These are phyloP conservation scores for Mycosarcoma mackinlayi DNA, from an alignment of 1,284 basidiomycete species.

Conservation along the genomic window DNA sequence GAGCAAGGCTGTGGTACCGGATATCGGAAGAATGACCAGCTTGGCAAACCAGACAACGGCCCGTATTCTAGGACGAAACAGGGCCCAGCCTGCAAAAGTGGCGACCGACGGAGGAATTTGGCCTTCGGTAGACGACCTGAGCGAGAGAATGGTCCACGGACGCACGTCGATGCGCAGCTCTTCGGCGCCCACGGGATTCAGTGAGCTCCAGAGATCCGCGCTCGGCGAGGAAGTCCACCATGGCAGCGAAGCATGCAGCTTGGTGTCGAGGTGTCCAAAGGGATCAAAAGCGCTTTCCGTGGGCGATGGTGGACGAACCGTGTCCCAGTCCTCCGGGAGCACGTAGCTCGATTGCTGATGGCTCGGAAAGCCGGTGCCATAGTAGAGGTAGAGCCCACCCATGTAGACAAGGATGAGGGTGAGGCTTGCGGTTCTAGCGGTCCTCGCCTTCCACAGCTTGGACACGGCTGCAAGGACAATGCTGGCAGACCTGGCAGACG, in stretches of 20 bases:
- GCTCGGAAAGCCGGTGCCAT: constrained; percentile 55
- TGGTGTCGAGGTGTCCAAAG: constrained; percentile 44
- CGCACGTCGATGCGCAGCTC: constrained; percentile 84
- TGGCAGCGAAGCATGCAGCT: constrained; percentile 25
- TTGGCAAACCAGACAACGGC: constrained; percentile 79
- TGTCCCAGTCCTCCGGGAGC: constrained; percentile 36
- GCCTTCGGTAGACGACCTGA: constrained; percentile 70
- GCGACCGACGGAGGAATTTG: constrained; percentile 67
- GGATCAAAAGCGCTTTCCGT: constrained; percentile 50
- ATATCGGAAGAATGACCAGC: constrained; percentile 86
- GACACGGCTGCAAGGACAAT: constrained; percentile 23
- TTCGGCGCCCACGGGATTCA: constrained; percentile 79
- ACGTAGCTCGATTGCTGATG: constrained; percentile 37
- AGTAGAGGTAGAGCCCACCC: constrained; percentile 62
- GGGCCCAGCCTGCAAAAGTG: constrained; percentile 56
- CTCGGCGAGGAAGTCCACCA: constrained; percentile 65
- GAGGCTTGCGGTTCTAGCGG: constrained; percentile 82
- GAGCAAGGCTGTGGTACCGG: constrained; percentile 78
- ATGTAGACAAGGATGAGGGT: constrained; percentile 69
- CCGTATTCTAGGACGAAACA: constrained; percentile 69
- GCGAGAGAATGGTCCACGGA: constrained; percentile 79
- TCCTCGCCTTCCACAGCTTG: constrained; percentile 72
- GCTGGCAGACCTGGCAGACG: constrained; percentile 20
- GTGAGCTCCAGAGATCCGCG: constrained; percentile 77
- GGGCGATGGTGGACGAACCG: constrained; percentile 5